phyloP scores from a whole-genome alignment of 192 early-diverging fungal genomes.

The Coemansia sp. region DNA sequence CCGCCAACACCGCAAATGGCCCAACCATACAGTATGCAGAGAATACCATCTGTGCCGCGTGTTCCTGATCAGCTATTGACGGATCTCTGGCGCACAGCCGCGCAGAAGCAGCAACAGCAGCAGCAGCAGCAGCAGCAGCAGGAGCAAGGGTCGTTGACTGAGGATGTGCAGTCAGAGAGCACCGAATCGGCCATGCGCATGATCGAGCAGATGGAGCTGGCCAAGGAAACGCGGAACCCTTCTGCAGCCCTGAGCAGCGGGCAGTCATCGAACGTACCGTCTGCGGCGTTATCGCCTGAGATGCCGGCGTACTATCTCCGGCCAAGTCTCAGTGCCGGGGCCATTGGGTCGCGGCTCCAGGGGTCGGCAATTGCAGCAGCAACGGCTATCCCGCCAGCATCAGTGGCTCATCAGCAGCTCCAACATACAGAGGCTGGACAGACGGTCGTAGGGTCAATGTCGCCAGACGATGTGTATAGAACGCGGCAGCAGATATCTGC shows the following conservation, averaged over 20 bases:
- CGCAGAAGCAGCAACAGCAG: slow-evolving; percentile 7
- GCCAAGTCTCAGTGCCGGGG: slow-evolving; percentile 1
- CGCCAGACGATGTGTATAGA: slow-evolving; percentile 6
- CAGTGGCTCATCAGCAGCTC: background rate
- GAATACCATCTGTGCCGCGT: background rate
- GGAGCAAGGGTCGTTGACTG: slow-evolving; percentile 2
- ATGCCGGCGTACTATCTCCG: background rate
- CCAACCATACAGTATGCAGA: background rate
- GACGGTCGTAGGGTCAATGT: background rate
- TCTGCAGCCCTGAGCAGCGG: background rate
- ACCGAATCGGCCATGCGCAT: slow-evolving; percentile 6
- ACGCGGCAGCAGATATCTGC: slow-evolving; percentile 3
- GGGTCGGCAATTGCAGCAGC: slow-evolving; percentile 7
- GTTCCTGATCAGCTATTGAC: slow-evolving; percentile 7
- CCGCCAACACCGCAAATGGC: slow-evolving; percentile 25
- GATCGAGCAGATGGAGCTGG: slow-evolving; percentile 11
- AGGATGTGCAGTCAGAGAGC: background rate
- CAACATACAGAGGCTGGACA: slow-evolving; percentile 1
- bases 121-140: slow-evolving; percentile 9
- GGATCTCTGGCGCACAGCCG: background rate
- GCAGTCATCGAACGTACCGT: background rate
- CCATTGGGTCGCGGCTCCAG: slow-evolving; percentile 10
- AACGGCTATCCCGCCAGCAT: background rate
- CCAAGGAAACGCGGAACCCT: slow-evolving; percentile 1
- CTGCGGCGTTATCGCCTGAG: background rate